Evolutionary conservation across 148 eudicot species (phyloP), one percentile per base, ranked within the genome.

Genomic region (Pouteria glomerata): DNA sequence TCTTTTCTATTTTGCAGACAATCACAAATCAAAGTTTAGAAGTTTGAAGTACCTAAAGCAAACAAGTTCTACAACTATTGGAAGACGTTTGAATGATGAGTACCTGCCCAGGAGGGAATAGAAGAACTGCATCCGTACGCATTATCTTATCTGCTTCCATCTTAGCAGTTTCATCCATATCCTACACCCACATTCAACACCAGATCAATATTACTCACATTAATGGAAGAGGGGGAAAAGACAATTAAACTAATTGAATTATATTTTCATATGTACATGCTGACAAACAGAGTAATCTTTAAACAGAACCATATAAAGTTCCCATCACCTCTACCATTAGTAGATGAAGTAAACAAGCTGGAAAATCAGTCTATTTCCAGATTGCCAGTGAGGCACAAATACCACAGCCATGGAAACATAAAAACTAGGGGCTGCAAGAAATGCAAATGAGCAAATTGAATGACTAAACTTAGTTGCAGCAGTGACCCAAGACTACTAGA

Each of bases 31-130:
- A 67, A 50, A 44, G 41, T 58, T 63, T 23, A 52, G 50, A 57
- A 24, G 29, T 12, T 23, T 21, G 44, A 63, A 11, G 30, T 26
- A 35, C 48, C 14, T 41, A 42, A 63, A 63, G 33, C 68, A 50
- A 68, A 33, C 30, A 51, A 51, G 47, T 55, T 34, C 3, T 63
- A 41, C 12, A 7, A 24, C 1, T 68, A 69, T 10, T 6, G 1
- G 50, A 69, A 35, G 71, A 55, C 0, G 72, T 23, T 53, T 34
- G n/a, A 56, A 69, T 53, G 15, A 52, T 7, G 44, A 75, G 35
- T 80, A 95, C 98, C 98, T 95, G 98, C 69, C 97, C 98, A 66
- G 98, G 98, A 66, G 98, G 85, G 72, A 89, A 91, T 39, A 91
- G 78, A 81, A 94, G 98, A 21, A 90, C 86, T 56, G 88, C 97